Base-by-base conservation (phyloP, 140 eudicot species). In the Anethum foeniculum region DNA sequence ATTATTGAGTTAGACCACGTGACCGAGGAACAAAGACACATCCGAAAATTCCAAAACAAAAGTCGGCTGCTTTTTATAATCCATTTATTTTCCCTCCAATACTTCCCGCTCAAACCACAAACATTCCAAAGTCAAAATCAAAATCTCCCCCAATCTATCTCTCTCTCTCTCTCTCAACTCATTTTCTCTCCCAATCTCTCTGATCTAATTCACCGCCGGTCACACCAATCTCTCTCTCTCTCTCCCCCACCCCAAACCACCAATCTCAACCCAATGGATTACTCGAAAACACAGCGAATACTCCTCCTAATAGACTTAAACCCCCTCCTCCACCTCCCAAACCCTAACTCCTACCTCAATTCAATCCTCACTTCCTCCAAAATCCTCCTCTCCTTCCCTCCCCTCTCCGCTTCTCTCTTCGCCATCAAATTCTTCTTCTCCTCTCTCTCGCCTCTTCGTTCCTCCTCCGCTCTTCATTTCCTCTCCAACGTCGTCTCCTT, bases 341-440 rank as follows among this genome's bases (percentile, higher is more conserved):
- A 83, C 83, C 94, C 85, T 77, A 81, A 81, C 76, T n/a, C 76
- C 38, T 90, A 92, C 88, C 83, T 87, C 85, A 67, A 81, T 86
- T 54, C 92, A 79, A 77, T 93, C 75, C 78, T 85, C 73, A 62
- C 90, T 52, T 82, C 91, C 75, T 86, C 93, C 44, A 80, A 81
- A 19, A 74, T 83, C 78, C 82, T 94, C 39, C 88, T 88, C 83
- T 82, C 85, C 1, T 89, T 87, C 81, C 69, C 85, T 6, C 75
- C 93, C 2, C 88, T 93, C 80, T 74, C 88, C 52, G 52, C 74
- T 47, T 88, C 97, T 0, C 95, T 94, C 7, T 92, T 88, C 81
- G 87, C 98, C 85, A 90, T 83, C 88, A 92, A 89, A 75, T 75
- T 90, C 84, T 90, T 92, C 94, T 87, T 89, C 86, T 91, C 97